phyloP scores from a whole-genome alignment of 192 early-diverging fungal genomes.

The Podila minutissima region DNA sequence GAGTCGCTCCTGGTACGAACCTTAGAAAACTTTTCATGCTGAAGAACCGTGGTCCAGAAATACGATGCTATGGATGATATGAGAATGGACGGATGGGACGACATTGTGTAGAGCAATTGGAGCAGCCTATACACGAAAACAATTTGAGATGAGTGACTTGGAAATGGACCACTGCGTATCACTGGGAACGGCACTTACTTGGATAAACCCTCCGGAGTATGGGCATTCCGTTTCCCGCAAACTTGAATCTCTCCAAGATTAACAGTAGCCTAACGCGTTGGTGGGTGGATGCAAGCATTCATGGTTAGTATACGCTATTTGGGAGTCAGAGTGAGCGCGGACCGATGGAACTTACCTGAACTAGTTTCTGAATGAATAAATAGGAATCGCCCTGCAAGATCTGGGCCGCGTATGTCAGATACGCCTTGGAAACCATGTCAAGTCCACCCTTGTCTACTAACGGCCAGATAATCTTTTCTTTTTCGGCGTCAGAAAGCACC shows the following conservation, averaged over 20 bases:
- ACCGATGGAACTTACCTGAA: constrained; percentile 12
- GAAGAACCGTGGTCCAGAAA: constrained; percentile 37
- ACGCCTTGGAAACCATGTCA: constrained; percentile 40
- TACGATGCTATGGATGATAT: constrained; percentile 29
- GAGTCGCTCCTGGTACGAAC: neutral
- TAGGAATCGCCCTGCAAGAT: constrained; percentile 31
- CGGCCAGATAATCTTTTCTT: constrained; percentile 48
- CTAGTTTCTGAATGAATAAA: constrained; percentile 35
- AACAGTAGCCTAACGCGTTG: constrained; percentile 25
- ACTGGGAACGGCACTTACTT: neutral
- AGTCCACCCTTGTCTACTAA: constrained; percentile 45
- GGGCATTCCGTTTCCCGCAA: constrained; percentile 34
- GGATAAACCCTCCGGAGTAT: constrained; percentile 15
- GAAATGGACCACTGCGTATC: too few species aligned
- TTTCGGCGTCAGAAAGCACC: constrained; percentile 36
- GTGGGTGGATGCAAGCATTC: too few species aligned
- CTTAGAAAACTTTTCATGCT: constrained; percentile 44
- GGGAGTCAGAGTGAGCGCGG: neutral
- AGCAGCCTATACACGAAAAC: constrained; percentile 12
- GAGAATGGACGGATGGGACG: constrained; percentile 44
- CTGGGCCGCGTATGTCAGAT: constrained; percentile 17
- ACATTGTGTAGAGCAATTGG: constrained; percentile 31
- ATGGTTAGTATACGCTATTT: too few species aligned
- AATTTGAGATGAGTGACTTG: neutral
- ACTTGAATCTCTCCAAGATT: constrained; percentile 47